Base-by-base conservation (phyloP, 2,329 filamentous ascomycete species). In the Pseudogymnoascus sp. region DNA sequence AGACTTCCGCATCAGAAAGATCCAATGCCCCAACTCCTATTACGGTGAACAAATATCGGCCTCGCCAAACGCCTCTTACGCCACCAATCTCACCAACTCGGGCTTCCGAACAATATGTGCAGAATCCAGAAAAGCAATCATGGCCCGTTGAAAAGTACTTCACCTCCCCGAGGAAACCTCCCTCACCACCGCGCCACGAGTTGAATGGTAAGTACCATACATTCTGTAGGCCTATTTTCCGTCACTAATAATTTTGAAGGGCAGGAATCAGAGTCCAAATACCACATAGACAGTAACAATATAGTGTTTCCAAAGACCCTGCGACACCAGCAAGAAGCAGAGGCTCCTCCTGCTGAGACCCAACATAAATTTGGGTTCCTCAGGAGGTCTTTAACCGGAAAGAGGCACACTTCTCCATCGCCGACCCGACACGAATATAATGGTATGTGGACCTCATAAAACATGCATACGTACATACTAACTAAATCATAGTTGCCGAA, bases 61-160 rank as follows among this genome's bases (percentile, higher is more conserved):
- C 29, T 33, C 47, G 47, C 31, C 29, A 54, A 54, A 54, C 47
- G n/a, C 47, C 47, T 33, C 47, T 54, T 54, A 54, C 47, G 10
- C 47, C 47, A 33, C 47, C 47, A 54, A 54, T 54, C n/a, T 54
- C 47, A 17, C 47, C 47, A 54, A 54, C 47, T 54, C 47, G 4
- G 15, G 47, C 47, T 33, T 54, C 47, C 47, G 29, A 54, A 33
- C 47, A 54, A 33, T 7, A 33, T 17, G 47, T 17, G n/a, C 17
- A 33, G 47, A 26, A 33, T 11, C 26, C 47, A 33, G 47, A 54
- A 21, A 10, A 33, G 13, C n/a, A 54, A 33, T 4, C n/a, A 54
- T 54, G 47, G 47, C 47, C 47, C 29, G 29, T 54, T 21, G 47
- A 54, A 7, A 54, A 33, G 15, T 54, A 54, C 47, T 54, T 54